These are phyloP conservation scores for Remersonia thermophila DNA, from an alignment of 2,329 filamentous ascomycete genomes.

Conservation along the genomic window DNA sequence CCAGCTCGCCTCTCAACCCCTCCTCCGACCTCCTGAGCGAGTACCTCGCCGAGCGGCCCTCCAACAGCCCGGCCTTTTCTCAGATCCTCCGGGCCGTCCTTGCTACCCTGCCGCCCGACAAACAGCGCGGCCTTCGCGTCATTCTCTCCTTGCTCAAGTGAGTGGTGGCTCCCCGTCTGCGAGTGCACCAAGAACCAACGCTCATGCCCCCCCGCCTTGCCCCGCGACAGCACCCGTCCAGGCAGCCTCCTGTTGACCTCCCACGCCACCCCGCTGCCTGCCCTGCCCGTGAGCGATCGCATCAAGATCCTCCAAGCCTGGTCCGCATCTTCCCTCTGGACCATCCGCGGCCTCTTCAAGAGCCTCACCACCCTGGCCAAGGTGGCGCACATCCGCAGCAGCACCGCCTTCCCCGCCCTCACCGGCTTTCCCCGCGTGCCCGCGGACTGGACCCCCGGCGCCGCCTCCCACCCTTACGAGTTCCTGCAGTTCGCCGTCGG, in stretches of 20 bases:
- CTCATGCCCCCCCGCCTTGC: constrained; percentile 1
- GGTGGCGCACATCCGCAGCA: constrained; percentile 42
- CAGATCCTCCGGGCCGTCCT: constrained; percentile 14
- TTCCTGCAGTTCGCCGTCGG: constrained; percentile 48
- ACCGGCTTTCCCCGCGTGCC: constrained; percentile 47
- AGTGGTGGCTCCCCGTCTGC: background rate
- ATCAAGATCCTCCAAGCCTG: constrained; percentile 52
- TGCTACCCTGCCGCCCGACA: constrained; percentile 10
- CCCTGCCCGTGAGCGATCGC: constrained; percentile 48
- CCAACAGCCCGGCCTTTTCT: constrained; percentile 11
- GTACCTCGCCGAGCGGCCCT: constrained; percentile 17
- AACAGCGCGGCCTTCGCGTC: constrained; percentile 6
- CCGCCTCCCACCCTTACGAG: constrained; percentile 38
- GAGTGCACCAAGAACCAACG: too few species aligned
- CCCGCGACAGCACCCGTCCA: constrained; percentile 44
- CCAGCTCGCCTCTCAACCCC: constrained; percentile 5
- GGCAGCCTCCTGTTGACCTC: constrained; percentile 57
- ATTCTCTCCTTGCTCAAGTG: constrained; percentile 13
- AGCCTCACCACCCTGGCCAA: constrained; percentile 42
- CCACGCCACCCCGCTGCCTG: constrained; percentile 47
- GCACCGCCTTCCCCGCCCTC: constrained; percentile 40
- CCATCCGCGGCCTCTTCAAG: constrained; percentile 43
- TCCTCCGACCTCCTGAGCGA: constrained; percentile 7
- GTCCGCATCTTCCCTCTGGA: constrained; percentile 42
- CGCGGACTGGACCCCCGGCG: constrained; percentile 34